Percentiles rank a stretch among this genome's conserved stretches.
phyloP scores from a whole-genome alignment of 164 flowering plant species.

The Kalanchoe fedtschenkoi region DNA sequence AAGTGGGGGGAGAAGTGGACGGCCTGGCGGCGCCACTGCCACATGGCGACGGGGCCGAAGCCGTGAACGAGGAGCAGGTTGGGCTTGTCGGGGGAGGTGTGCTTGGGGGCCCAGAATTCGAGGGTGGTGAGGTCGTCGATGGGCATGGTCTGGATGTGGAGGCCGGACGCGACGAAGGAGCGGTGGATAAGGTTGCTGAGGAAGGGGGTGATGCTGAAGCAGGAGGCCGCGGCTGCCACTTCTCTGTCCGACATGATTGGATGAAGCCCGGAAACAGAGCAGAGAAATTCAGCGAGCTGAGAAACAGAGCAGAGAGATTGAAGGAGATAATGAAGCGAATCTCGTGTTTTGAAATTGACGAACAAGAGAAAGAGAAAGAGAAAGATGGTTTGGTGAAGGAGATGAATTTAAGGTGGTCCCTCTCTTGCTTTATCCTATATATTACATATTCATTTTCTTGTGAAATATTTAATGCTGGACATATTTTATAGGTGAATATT shows the following conservation, averaged over 20 bases:
- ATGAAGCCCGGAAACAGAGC: no score
- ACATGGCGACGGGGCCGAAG: constrained; percentile 43
- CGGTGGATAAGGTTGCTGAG: constrained; percentile 36
- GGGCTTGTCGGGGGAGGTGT: constrained; percentile 14
- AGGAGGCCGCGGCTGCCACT: constrained; percentile 14
- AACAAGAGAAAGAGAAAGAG: background rate
- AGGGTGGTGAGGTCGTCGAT: constrained; percentile 41
- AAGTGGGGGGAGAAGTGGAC: constrained; percentile 23
- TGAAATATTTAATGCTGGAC: no score
- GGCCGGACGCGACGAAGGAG: constrained; percentile 30
- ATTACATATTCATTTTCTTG: no score
- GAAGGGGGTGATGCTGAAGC: constrained; percentile 42
- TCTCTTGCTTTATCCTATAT: background rate
- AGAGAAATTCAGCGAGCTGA: background rate
- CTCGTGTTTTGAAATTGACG: no score
- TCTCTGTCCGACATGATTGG: constrained; percentile 3
- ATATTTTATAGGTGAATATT: no score
- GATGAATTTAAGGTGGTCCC: background rate
- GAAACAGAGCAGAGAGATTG: background rate
- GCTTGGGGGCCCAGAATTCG: constrained; percentile 41
- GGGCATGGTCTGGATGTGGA: constrained; percentile 25
- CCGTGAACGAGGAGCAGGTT: constrained; percentile 45
- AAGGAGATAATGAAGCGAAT: background rate
- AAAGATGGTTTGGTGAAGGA: constrained; percentile 1
- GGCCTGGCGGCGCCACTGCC: constrained; percentile 57